Base-by-base conservation (phyloP, 306 rosid genomes). In the Ziziphus jujuba region DNA sequence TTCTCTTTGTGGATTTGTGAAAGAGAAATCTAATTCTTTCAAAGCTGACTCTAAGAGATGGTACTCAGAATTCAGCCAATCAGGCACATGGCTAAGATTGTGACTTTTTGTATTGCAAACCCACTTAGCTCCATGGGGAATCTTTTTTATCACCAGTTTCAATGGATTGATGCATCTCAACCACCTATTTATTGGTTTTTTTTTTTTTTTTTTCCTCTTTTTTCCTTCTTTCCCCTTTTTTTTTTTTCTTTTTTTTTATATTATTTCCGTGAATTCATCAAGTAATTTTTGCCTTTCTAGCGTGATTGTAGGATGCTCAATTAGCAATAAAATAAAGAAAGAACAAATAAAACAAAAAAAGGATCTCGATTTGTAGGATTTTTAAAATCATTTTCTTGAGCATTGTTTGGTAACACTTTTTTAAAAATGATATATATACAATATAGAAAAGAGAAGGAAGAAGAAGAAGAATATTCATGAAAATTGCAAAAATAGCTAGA, bases 21-120 rank as follows among this genome's bases (percentile, higher is more conserved):
- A 69, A 63, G 65, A 59, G 75, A 74, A 77, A 64, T 72, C 58
- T 51, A 71, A 66, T 70, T 33, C 65, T 38, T 53, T 66, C 5
- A 20, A 35, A 21, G n/a, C 9, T 7, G 33, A 36, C 20, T 40
- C 9, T 9, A 28, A 35, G 16, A 45, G 23, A 7, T 44, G 22
- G 33, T 43, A 23, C 28, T 43, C 12, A 45, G 21, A 7, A 61
- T 35, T 65, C 36, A 65, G 69, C 63, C 74, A 79, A 82, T 74
- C 56, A 64, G 49, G 61, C 81, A 79, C 81, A 31, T 73, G 79
- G 61, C 56, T 23, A 13, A 44, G 84, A 81, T 55, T 59, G 74
- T 49, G 86, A 81, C 83, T 63, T 68, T 38, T 20, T 34, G 6
- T 56, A 38, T 21, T 13, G 70, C 58, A 65, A 75, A 47, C 66